Evolutionary conservation across 2,329 filamentous ascomycete genomes (phyloP).

Genomic region (Penicillium janthinellum): DNA sequence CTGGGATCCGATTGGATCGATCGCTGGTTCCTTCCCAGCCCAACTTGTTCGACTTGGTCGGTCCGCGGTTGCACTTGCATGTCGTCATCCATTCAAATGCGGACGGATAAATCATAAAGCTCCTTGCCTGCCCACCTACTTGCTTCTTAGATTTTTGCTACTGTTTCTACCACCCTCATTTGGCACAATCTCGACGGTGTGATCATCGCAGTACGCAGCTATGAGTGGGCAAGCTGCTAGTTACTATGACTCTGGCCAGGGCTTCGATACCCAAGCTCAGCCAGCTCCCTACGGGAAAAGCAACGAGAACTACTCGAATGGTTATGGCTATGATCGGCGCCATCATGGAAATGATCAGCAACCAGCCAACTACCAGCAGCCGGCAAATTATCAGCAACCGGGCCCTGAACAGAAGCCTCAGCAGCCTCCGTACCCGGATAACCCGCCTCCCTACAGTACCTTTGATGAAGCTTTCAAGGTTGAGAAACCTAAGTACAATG

Average conservation of each 20-base stretch:
- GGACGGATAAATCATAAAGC: slow-evolving; percentile 17
- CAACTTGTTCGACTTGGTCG: too few species aligned
- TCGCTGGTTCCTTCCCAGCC: slow-evolving; percentile 7
- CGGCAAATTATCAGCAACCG: slow-evolving; percentile 13
- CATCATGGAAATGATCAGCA: slow-evolving; percentile 23
- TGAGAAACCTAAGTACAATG: slow-evolving; percentile 83
- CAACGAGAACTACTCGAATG: slow-evolving; percentile 13
- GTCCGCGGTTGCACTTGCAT: slow-evolving; percentile 6
- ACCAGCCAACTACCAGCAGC: slow-evolving; percentile 15
- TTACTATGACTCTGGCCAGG: slow-evolving; percentile 38
- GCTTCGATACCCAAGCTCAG: slow-evolving; percentile 25
- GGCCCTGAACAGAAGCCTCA: slow-evolving; percentile 27
- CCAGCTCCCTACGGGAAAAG: slow-evolving; percentile 18
- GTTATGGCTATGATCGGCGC: slow-evolving; percentile 16
- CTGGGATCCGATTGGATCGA: slow-evolving; percentile 6
- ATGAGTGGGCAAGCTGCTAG: slow-evolving; percentile 44
- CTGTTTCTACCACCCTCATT: neutral
- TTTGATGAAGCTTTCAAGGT: slow-evolving; percentile 85
- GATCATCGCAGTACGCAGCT: slow-evolving; percentile 9
- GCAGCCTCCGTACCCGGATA: slow-evolving; percentile 17
- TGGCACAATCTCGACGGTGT: neutral
- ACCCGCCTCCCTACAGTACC: slow-evolving; percentile 21
- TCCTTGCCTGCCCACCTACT: slow-evolving; percentile 15
- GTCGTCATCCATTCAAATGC: slow-evolving; percentile 25
- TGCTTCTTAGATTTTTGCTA: neutral